phyloP scores from a whole-genome alignment of 1,284 basidiomycete species.

The Crucibulum parvulum region DNA sequence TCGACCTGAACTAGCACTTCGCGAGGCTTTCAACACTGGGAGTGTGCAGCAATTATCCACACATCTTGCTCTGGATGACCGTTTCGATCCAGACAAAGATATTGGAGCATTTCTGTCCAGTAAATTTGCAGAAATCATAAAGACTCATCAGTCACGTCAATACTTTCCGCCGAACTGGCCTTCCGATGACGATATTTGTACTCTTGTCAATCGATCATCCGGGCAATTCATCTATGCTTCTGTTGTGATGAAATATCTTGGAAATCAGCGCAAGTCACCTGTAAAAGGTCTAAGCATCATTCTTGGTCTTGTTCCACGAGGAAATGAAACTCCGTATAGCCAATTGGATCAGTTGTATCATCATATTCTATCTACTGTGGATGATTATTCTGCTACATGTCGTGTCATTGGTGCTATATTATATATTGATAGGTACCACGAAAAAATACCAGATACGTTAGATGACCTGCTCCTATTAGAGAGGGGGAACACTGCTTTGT shows the following conservation, averaged over 20 bases:
- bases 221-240: conserved; percentile 16
- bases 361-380: neutral
- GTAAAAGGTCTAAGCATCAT: neutral
- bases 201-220: conserved; percentile 9
- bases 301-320: neutral
- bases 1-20: conserved; percentile 9
- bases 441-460: too few relatives aligned
- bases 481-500: too few relatives aligned
- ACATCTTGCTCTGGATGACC: conserved; percentile 1
- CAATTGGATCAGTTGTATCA: conserved; percentile 7
- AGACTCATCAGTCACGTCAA: conserved; percentile 1
- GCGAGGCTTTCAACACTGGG: neutral
- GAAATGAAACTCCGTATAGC: conserved; percentile 1
- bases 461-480: too few relatives aligned
- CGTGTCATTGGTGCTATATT: too few relatives aligned
- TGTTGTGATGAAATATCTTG: conserved; percentile 11
- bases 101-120: conserved; percentile 5
- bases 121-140: conserved; percentile 7
- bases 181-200: neutral
- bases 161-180: conserved; percentile 6
- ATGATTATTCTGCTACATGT: neutral
- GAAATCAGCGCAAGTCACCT: neutral
- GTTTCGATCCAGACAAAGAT: conserved; percentile 3
- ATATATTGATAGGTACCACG: too few relatives aligned
- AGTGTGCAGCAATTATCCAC: neutral